These are phyloP conservation scores for Schizosaccharomyces versatilis DNA, from an alignment of 1,139 yeast species.

Conservation along the genomic window DNA sequence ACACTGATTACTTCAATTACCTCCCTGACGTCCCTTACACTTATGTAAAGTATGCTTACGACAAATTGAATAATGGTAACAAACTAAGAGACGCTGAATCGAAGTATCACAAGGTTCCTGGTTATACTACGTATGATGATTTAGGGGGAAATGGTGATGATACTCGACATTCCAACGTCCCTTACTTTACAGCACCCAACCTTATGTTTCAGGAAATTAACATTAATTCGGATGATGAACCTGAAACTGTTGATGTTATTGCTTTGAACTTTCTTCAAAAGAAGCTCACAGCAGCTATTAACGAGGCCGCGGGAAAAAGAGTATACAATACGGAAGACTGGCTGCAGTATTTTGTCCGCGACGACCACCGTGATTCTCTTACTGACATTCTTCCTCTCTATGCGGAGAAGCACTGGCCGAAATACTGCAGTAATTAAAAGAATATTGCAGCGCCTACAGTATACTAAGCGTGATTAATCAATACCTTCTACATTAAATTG, in stretches of 20 bases:
- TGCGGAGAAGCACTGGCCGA: not conserved
- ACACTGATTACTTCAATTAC: slow-evolving; percentile 15
- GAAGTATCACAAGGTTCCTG: slow-evolving; percentile 31
- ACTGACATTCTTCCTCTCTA: not conserved
- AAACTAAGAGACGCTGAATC: slow-evolving; percentile 9
- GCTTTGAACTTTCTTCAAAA: slow-evolving; percentile 45
- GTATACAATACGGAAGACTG: not conserved
- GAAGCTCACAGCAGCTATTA: not conserved
- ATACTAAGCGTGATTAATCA: too few relatives aligned
- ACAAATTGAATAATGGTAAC: too few relatives aligned
- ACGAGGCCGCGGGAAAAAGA: not conserved
- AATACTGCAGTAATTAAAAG: not conserved
- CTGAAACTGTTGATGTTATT: slow-evolving; percentile 38
- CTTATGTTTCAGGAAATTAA: not conserved
- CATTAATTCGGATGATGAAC: not conserved
- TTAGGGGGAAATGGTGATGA: slow-evolving; percentile 76
- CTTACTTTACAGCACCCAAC: slow-evolving; percentile 44
- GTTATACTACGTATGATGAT: slow-evolving; percentile 69
- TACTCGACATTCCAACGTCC: slow-evolving; percentile 46
- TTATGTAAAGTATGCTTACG: slow-evolving; percentile 22
- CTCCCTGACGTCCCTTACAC: slow-evolving; percentile 26
- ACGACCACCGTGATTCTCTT: not conserved
- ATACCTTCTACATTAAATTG: too few relatives aligned
- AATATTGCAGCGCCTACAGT: not conserved
- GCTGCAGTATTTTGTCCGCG: not conserved